Percentiles rank a stretch among this genome's conserved stretches.
Evolutionary conservation across 2,329 filamentous ascomycete species (phyloP).

Genomic region (Cadophora malorum): DNA sequence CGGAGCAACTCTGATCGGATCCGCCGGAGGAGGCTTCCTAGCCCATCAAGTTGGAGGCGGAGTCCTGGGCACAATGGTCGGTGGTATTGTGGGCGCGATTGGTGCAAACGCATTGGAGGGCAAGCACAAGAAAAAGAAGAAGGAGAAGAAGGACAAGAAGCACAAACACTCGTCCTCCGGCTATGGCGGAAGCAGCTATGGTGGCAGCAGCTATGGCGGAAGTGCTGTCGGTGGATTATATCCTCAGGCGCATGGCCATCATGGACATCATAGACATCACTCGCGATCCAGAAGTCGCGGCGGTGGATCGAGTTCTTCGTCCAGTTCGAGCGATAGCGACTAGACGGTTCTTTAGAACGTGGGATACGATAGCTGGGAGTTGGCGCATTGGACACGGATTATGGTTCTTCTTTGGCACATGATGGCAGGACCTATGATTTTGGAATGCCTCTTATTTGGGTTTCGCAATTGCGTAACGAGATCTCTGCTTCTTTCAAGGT

Average conservation of each 20-base stretch:
- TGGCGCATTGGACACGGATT: not conserved
- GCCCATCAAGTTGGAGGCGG: constrained; percentile 62
- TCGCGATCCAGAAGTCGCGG: constrained; percentile 33
- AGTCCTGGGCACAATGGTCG: constrained; percentile 58
- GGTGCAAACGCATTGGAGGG: constrained; percentile 59
- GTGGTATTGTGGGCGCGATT: constrained; percentile 60
- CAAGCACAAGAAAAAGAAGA: constrained; percentile 49
- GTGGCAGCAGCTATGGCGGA: constrained; percentile 12
- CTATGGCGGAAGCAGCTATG: constrained; percentile 27
- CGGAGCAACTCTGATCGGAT: constrained; percentile 58
- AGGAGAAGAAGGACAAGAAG: constrained; percentile 43
- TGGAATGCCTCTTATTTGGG: not conserved
- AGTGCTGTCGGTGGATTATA: constrained; percentile 35
- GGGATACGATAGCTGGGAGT: constrained; percentile 8
- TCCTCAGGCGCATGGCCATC: constrained; percentile 26
- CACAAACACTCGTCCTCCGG: constrained; percentile 26
- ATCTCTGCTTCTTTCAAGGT: not conserved
- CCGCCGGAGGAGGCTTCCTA: constrained; percentile 58
- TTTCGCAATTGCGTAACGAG: not conserved
- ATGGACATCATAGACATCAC: constrained; percentile 28
- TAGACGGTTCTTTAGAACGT: constrained; percentile 23
- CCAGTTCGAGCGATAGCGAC: constrained; percentile 33
- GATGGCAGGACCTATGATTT: not conserved
- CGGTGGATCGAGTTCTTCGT: constrained; percentile 19
- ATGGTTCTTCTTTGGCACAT: not conserved